Conservation (phyloP, 2,329 filamentous ascomycete genomes). For the Diaporthe citri region DNA sequence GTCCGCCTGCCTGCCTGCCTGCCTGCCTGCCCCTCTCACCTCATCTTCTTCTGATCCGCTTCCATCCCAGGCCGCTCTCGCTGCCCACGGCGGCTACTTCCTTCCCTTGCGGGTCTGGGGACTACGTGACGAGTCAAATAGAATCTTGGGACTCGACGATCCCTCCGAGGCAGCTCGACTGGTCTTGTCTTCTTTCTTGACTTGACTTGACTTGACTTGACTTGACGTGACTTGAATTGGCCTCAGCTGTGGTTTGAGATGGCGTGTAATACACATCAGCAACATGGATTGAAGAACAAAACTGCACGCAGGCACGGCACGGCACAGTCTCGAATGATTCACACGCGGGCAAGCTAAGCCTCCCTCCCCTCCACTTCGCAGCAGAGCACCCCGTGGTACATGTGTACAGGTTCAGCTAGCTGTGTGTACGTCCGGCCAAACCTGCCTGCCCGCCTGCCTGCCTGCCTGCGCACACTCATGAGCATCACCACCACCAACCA, state of each 20-base stretch:
- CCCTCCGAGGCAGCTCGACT: not conserved
- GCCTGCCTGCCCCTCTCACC: not conserved
- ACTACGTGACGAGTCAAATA: constrained; percentile 22
- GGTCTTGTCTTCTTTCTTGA: not conserved
- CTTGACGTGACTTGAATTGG: not conserved
- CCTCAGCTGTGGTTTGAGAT: not conserved
- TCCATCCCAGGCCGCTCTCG: not conserved
- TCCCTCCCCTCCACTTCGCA: not conserved
- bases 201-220: not conserved
- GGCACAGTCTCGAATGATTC: not conserved
- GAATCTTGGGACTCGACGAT: constrained; percentile 7
- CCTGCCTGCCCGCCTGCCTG: not conserved
- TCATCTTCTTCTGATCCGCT: not conserved
- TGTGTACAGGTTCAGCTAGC: not conserved
- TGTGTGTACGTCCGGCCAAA: not conserved
- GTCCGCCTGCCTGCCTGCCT: not conserved
- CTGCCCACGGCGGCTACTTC: constrained; percentile 19
- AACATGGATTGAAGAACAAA: not conserved
- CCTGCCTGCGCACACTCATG: not conserved
- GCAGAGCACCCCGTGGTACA: not conserved
- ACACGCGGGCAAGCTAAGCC: not conserved
- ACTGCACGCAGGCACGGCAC: not conserved
- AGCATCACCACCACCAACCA: constrained; percentile 1
- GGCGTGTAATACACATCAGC: not conserved
- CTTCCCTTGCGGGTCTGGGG: constrained; percentile 20